Evolutionary conservation across 2,329 filamentous ascomycete genomes (phyloP), one percentile per base, ranked within the genome.

Genomic region (Curvularia sp.): DNA sequence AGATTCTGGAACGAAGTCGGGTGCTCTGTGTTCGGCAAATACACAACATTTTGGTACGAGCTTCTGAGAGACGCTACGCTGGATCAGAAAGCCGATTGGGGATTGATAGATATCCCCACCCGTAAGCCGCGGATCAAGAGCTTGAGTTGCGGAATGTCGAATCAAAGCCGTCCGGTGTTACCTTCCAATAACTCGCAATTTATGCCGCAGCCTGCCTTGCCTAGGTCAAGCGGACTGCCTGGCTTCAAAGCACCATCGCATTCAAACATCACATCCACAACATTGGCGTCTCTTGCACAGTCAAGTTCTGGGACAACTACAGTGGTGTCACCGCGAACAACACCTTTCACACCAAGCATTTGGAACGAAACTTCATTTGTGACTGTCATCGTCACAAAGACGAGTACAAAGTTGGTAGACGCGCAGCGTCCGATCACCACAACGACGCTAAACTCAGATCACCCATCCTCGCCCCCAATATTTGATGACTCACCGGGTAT

Each of bases 11-110:
- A 39, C 1, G 61, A 72, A 1, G 71, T 75, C 3, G 73, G 68
- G 1, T 77, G 74, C 52, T 54, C 62, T 2, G 50, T 72, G 0
- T 67, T 77, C 31, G 71, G 70, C 9, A 71, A 68, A 28, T 67
- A 71, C 46, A 72, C 69, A n/a, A 69, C 65, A 0, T 77, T 69
- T 49, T 77, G 73, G 71, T 77, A 74, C 41, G 61, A 73, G 57
- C 57, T 76, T 3, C 55, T 70, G 12, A 60, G 59, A 26, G 72
- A 75, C 39, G 64, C 66, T 3, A 42, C 56, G n/a, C 52, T 56
- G 4, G 61, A 62, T 4, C 61, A 68, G 9, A 57, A 43, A 38
- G 65, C 64, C 10, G 71, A 74, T 50, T 74, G 70, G 71, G 69
- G 65, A 2, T 41, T 74, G 2, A 41, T 75, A 13, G 67, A 75